These are phyloP conservation scores for Xylariaceae sp. DNA, from an alignment of 2,329 filamentous ascomycete species.

Conservation along the genomic window DNA sequence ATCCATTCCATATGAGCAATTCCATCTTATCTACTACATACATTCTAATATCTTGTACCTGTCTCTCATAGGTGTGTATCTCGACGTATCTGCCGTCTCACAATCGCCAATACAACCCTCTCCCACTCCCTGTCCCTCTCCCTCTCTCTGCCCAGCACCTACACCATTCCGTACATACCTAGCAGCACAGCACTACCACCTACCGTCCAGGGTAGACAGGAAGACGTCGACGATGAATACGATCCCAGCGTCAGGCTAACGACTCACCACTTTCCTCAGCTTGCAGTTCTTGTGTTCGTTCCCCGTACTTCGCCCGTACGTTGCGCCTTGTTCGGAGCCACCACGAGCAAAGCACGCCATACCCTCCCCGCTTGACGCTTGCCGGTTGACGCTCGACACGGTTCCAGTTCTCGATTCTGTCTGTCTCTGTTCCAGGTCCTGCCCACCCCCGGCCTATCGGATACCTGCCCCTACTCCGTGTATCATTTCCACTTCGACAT, in stretches of 20 bases:
- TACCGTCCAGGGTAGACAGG: background rate
- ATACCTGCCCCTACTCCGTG: conserved; percentile 32
- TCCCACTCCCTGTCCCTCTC: background rate
- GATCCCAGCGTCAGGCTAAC: conserved; percentile 14
- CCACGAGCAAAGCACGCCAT: conserved; percentile 16
- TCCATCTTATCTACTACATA: background rate
- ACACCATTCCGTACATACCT: background rate
- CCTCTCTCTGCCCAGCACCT: background rate
- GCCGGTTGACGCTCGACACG: conserved; percentile 23
- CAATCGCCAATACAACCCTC: background rate
- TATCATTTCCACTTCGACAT: conserved; percentile 31
- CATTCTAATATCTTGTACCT: background rate
- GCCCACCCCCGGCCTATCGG: conserved; percentile 30
- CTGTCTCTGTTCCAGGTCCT: conserved; percentile 8
- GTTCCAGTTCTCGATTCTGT: conserved; percentile 28
- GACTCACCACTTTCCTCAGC: conserved; percentile 6
- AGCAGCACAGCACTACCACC: background rate
- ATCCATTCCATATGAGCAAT: background rate
- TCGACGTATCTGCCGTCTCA: background rate
- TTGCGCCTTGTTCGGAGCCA: conserved; percentile 18
- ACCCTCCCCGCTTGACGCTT: conserved; percentile 18
- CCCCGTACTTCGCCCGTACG: background rate
- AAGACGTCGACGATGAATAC: conserved; percentile 1
- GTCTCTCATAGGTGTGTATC: conserved; percentile 8
- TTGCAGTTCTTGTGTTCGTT: conserved; percentile 2